Conservation (phyloP, 352 stramenopile genomes). For the Pythium dissotocum region DNA sequence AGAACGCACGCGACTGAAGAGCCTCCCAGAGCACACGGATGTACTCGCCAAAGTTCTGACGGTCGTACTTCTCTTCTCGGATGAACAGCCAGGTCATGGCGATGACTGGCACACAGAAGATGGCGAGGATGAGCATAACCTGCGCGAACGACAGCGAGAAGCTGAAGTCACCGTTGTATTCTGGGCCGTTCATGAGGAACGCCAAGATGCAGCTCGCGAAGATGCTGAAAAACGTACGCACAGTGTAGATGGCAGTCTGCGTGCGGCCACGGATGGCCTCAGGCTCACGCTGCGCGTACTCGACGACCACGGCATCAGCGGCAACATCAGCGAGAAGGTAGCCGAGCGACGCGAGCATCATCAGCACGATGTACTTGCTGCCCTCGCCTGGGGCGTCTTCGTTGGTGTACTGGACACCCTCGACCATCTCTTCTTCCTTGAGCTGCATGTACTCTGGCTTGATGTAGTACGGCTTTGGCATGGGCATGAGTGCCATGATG, state of each 20-base stretch:
- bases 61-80: slow-evolving; percentile 31
- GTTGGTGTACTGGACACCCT: background rate
- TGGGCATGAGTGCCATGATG: slow-evolving; percentile 31
- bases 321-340: slow-evolving; percentile 40
- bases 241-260: slow-evolving; percentile 30
- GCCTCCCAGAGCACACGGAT: slow-evolving; percentile 33
- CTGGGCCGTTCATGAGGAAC: slow-evolving; percentile 30
- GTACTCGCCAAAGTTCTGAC: slow-evolving; percentile 33
- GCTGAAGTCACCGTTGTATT: slow-evolving; percentile 36
- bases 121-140: slow-evolving; percentile 32
- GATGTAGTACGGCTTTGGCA: slow-evolving; percentile 32
- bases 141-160: slow-evolving; percentile 28
- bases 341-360: slow-evolving; percentile 36
- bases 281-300: slow-evolving; percentile 31
- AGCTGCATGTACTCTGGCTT: slow-evolving; percentile 19
- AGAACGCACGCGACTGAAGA: slow-evolving; percentile 34
- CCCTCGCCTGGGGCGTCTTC: slow-evolving; percentile 18
- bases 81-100: slow-evolving; percentile 37
- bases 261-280: slow-evolving; percentile 30
- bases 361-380: slow-evolving; percentile 33
- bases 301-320: slow-evolving; percentile 37
- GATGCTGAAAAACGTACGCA: slow-evolving; percentile 31
- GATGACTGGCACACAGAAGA: slow-evolving; percentile 33
- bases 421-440: no score
- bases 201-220: slow-evolving; percentile 26